Evolutionary conservation across 2,329 filamentous ascomycete species (phyloP).

Genomic region (Chaetomiaceae sp.): DNA sequence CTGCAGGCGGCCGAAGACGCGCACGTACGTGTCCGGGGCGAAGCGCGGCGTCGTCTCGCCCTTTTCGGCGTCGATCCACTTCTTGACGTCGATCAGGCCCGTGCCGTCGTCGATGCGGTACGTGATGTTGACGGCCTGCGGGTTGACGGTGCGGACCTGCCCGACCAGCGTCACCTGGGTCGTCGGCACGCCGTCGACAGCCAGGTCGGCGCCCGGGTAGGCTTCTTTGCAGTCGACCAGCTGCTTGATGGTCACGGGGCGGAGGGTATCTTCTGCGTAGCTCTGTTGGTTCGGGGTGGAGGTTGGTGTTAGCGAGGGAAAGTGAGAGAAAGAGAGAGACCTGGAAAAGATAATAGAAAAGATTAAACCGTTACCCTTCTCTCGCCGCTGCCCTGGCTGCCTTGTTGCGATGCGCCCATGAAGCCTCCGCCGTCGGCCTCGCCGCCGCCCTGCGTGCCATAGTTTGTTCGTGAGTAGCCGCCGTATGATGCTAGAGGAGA

Average conservation of each 20-base stretch:
- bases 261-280: slow-evolving; percentile 78
- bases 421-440: slow-evolving; percentile 62
- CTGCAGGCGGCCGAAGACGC: slow-evolving; percentile 81
- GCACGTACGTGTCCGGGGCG: slow-evolving; percentile 72
- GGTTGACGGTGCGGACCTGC: slow-evolving; percentile 80
- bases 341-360: too few relatives aligned
- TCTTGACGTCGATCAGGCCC: slow-evolving; percentile 83
- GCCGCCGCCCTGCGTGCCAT: slow-evolving; percentile 52
- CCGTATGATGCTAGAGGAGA: slow-evolving; percentile 43
- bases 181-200: slow-evolving; percentile 71
- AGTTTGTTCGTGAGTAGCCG: slow-evolving; percentile 44
- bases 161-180: slow-evolving; percentile 81
- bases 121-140: slow-evolving; percentile 85
- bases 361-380: too few relatives aligned
- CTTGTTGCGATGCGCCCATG: slow-evolving; percentile 56
- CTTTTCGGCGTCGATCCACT: slow-evolving; percentile 69
- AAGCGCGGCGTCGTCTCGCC: slow-evolving; percentile 44
- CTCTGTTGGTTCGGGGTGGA: slow-evolving; percentile 38
- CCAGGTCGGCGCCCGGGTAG: slow-evolving; percentile 69
- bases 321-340: background rate
- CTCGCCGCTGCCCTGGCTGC: slow-evolving; percentile 45
- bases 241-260: slow-evolving; percentile 94
- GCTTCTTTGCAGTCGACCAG: slow-evolving; percentile 76
- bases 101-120: slow-evolving; percentile 96
- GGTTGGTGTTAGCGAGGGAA: background rate